phyloP scores from a whole-genome alignment of 495 filamentous ascomycete species.

The Aspergillus affinis region DNA sequence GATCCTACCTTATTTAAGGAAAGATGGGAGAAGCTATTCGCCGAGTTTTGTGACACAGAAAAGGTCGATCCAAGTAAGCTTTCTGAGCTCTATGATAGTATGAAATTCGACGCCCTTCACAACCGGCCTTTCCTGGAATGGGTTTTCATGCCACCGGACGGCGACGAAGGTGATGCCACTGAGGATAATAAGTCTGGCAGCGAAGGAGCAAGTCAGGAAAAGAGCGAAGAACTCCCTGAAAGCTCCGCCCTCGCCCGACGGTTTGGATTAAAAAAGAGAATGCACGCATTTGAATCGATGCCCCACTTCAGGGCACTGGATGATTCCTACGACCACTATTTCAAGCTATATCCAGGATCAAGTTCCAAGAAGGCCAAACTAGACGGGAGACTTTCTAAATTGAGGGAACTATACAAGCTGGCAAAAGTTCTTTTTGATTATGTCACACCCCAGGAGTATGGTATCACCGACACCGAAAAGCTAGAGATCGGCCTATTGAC shows the following conservation, averaged over 20 bases:
- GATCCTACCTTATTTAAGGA: slow-evolving; percentile 93
- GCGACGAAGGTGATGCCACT: slow-evolving; percentile 54
- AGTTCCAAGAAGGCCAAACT: slow-evolving; percentile 77
- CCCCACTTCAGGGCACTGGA: slow-evolving; percentile 47
- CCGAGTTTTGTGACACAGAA: slow-evolving; percentile 92
- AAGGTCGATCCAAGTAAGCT: slow-evolving; percentile 99
- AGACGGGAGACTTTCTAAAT: slow-evolving; percentile 79
- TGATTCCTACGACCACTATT: slow-evolving; percentile 67
- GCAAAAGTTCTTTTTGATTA: slow-evolving; percentile 97
- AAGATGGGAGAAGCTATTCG: slow-evolving; percentile 97
- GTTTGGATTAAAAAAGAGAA: slow-evolving; percentile 48
- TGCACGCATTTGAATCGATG: slow-evolving; percentile 41
- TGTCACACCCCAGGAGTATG: slow-evolving; percentile 97
- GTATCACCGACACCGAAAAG: slow-evolving; percentile 91
- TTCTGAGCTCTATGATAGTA: slow-evolving; percentile 95
- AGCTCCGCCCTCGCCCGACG: slow-evolving; percentile 45
- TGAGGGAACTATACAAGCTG: slow-evolving; percentile 87
- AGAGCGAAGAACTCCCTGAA: slow-evolving; percentile 36
- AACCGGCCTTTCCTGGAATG: slow-evolving; percentile 97
- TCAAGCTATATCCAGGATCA: slow-evolving; percentile 78
- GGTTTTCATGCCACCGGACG: slow-evolving; percentile 81
- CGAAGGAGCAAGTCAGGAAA: slow-evolving; percentile 27
- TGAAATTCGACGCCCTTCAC: slow-evolving; percentile 98
- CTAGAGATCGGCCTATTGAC: slow-evolving; percentile 95
- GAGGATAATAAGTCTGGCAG: slow-evolving; percentile 26